These are phyloP conservation scores for Leptosphaerulina australis DNA, from an alignment of 2,329 filamentous ascomycete species.

Conservation along the genomic window DNA sequence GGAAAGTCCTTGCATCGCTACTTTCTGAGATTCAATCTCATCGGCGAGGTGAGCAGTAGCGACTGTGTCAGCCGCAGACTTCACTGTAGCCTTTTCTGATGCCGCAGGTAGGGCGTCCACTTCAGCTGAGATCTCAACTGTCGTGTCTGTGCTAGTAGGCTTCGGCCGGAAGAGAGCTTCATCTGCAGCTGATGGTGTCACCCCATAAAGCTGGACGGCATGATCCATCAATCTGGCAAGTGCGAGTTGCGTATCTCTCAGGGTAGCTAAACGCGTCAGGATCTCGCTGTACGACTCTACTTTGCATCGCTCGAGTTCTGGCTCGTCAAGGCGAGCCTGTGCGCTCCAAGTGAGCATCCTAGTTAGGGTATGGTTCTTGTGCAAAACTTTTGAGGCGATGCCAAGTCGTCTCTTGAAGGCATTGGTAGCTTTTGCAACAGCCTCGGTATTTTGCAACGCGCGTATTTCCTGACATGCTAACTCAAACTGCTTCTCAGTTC, in stretches of 20 bases:
- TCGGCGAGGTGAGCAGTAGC: slow-evolving; percentile 32
- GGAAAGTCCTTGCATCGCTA: slow-evolving; percentile 37
- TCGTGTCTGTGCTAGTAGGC: neutral
- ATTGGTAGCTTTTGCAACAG: slow-evolving; percentile 11
- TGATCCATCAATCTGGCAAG: slow-evolving; percentile 33
- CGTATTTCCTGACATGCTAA: slow-evolving; percentile 23
- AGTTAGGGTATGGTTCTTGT: slow-evolving; percentile 38
- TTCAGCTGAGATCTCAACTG: too few species aligned
- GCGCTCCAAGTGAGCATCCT: slow-evolving; percentile 38
- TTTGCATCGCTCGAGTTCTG: slow-evolving; percentile 17
- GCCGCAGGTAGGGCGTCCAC: too few species aligned
- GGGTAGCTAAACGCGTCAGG: slow-evolving; percentile 32
- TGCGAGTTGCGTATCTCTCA: slow-evolving; percentile 41
- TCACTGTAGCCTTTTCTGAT: neutral
- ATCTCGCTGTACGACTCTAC: slow-evolving; percentile 29
- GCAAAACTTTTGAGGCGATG: slow-evolving; percentile 29
- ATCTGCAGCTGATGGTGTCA: slow-evolving; percentile 21
- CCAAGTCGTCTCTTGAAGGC: slow-evolving; percentile 31
- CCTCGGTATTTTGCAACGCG: slow-evolving; percentile 15
- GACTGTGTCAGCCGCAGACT: slow-evolving; percentile 8
- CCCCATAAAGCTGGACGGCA: slow-evolving; percentile 30
- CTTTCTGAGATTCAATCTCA: slow-evolving; percentile 37
- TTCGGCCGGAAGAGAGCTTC: slow-evolving; percentile 4
- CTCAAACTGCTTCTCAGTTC: slow-evolving; percentile 29
- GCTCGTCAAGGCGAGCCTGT: slow-evolving; percentile 36